A percentile compares a stretch with the other conserved stretches of the same genome.
phyloP scores from a whole-genome alignment of 177 flowering plant genomes.

The Vitis hybrid region DNA sequence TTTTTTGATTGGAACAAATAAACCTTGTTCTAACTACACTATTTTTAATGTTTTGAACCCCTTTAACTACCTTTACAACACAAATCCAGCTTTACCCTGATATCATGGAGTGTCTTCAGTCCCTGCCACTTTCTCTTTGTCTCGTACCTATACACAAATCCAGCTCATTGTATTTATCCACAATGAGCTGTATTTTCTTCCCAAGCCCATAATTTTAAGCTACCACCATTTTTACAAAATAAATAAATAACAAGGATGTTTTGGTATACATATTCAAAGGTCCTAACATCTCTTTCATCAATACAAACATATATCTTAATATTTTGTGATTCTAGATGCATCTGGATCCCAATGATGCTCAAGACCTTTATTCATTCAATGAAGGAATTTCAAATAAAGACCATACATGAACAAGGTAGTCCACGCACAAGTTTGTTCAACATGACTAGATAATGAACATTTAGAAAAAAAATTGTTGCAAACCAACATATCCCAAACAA shows the following conservation, averaged over 20 bases:
- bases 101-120: too few relatives aligned
- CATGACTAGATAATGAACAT: neutral
- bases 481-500: neutral
- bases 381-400: neutral
- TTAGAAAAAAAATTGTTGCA: neutral
- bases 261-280: too few relatives aligned
- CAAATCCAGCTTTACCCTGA: neutral
- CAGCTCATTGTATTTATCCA: neutral
- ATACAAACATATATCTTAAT: neutral
- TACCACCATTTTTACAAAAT: neutral
- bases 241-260: neutral
- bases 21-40: neutral
- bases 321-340: neutral
- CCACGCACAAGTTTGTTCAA: neutral
- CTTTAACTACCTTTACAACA: neutral
- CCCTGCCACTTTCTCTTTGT: too few relatives aligned
- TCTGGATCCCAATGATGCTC: neutral
- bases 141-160: neutral
- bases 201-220: neutral
- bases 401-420: neutral
- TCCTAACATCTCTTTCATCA: too few relatives aligned
- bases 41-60: neutral
- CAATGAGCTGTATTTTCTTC: neutral
- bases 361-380: neutral
- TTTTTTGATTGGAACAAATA: neutral